Base-by-base conservation (phyloP, 352 stramenopile genomes). In the Globisporangium rhizosaccharum region DNA sequence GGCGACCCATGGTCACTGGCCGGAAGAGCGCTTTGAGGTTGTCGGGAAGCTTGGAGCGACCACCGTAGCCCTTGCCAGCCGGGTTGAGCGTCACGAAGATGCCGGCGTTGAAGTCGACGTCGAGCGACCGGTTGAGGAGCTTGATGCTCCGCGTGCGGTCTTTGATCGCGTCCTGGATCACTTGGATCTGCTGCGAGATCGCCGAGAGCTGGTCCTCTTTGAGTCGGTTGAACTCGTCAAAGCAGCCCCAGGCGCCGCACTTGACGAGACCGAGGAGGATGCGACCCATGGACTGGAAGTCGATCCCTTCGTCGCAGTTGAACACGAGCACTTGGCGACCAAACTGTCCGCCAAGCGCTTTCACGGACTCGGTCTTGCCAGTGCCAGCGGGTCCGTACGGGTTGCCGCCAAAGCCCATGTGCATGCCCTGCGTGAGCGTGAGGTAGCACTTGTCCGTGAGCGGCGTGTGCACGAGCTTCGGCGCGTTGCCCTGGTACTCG, bases 51-150 rank as follows among this genome's bases (percentile, higher is more conserved):
- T 97, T 94, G 36, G 82, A 96, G 18, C 94, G 85, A 8, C 94
- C 94, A 17, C 88, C 94, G 56, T 98, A 98, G 25, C 90, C 92
- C 68, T 98, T 98, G 2, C 92, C 90, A 0, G 92, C 87, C 1
- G 93, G 93, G 50, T 98, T 98, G 44, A 98, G 72, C n/a, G 93
- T 98, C 28, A 98, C 92, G 56, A 98, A 98, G 63, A 98, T 98
- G 25, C 94, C 94, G 15, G 90, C 85, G 61, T 98, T 98, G 51
- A 92, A 88, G 59, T 98, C 82, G 10, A 98, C 90, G 51, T 96
- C 79, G 17, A 98, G 77, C 1, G 71, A 71, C 11, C 79, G 72
- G 25, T 88, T 94, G 18, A 98, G 70, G 15, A 98, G 66, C 33
- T 84, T 72, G 49, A 98, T 88, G 0, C 61, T 80, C 7, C 57